phyloP scores from a whole-genome alignment of 495 filamentous ascomycete species.

The Neurospora tetrasperma region DNA sequence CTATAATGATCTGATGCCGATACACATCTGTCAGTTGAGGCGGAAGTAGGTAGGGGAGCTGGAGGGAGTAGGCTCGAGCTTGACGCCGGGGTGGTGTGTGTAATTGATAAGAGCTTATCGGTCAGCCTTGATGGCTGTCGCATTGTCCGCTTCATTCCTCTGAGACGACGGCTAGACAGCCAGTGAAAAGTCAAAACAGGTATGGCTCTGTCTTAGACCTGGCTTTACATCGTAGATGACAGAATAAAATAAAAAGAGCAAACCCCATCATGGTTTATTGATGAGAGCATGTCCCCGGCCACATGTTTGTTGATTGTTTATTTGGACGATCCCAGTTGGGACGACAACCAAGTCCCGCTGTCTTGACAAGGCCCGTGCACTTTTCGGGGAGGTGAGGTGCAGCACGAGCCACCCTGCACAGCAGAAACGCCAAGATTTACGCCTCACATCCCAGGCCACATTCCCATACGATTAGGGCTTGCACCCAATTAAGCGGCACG shows the following conservation, averaged over 20 bases:
- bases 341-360: background rate
- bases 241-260: no score
- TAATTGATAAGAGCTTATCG: background rate
- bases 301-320: background rate
- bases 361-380: background rate
- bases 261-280: background rate
- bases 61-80: background rate
- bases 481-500: slow-evolving; percentile 18
- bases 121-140: background rate
- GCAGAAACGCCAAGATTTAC: background rate
- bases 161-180: no score
- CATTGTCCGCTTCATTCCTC: background rate
- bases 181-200: no score
- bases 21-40: slow-evolving; percentile 31
- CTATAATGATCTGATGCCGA: slow-evolving; percentile 33
- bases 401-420: background rate
- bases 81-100: background rate
- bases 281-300: background rate
- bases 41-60: background rate
- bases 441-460: slow-evolving; percentile 13
- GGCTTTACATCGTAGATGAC: no score
- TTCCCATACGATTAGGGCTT: slow-evolving; percentile 18
- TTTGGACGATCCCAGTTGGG: background rate
- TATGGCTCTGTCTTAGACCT: no score
- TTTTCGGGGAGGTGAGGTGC: background rate